Conservation (phyloP, 148 eudicot species). For the Heliamphora exappendiculata region DNA sequence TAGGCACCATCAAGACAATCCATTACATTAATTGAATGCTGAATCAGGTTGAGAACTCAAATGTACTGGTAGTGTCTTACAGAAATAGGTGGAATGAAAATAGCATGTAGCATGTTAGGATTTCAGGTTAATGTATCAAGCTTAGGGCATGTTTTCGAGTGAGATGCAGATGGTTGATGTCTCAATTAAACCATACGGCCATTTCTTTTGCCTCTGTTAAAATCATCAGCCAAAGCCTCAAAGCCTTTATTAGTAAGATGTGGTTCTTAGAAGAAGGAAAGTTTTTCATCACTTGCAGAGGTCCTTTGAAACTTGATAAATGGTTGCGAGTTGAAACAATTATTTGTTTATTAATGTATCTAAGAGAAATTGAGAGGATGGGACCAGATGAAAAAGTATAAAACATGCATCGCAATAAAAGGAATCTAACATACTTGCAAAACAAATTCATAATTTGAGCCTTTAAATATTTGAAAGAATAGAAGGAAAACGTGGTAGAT, state of each 20-base stretch:
- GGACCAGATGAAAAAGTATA: constrained; percentile 2
- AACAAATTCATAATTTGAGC: neutral
- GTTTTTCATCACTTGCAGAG: too few species aligned
- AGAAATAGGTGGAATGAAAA: neutral
- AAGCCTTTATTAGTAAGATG: too few species aligned
- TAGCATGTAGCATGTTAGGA: neutral
- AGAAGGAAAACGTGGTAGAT: neutral
- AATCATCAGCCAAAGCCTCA: too few species aligned
- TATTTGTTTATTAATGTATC: too few species aligned
- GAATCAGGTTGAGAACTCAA: neutral
- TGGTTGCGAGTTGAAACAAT: too few species aligned
- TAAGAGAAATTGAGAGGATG: too few species aligned
- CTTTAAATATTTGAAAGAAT: neutral
- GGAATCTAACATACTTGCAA: neutral
- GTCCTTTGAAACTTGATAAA: too few species aligned
- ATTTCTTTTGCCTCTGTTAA: too few species aligned
- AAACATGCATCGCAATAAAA: too few species aligned
- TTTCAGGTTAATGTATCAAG: neutral
- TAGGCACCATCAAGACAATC: neutral
- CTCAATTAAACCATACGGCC: too few species aligned
- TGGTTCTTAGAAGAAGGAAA: too few species aligned
- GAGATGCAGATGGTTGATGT: too few species aligned
- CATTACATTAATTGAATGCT: neutral
- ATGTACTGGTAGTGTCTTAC: neutral
- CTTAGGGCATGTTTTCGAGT: neutral